Conservation (phyloP, 805 yeast species). For the Tanozyma kutaoensis region DNA sequence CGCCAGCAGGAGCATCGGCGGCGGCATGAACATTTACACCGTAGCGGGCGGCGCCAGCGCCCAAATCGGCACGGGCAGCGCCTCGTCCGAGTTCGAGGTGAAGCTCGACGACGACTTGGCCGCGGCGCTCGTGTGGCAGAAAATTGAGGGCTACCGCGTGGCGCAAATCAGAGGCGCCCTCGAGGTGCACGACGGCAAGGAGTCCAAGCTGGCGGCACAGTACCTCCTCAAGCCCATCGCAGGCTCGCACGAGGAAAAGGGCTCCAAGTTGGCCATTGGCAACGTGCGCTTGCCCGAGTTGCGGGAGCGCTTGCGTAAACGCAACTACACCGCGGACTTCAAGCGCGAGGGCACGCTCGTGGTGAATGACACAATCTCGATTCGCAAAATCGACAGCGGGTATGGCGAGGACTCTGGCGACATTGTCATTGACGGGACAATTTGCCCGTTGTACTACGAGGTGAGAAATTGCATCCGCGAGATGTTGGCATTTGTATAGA, state of each 20-base stretch:
- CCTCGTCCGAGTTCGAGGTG: slow-evolving; percentile 32
- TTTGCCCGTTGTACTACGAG: slow-evolving; percentile 62
- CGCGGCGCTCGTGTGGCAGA: slow-evolving; percentile 67
- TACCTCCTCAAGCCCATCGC: too few relatives aligned
- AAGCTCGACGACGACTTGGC: slow-evolving; percentile 54
- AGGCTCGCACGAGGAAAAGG: not conserved
- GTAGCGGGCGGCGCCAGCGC: too few relatives aligned
- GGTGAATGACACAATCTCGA: slow-evolving; percentile 63
- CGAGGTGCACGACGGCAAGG: too few relatives aligned
- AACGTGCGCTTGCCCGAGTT: slow-evolving; percentile 77
- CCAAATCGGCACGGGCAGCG: not conserved
- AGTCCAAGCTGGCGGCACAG: too few relatives aligned
- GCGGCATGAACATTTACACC: slow-evolving; percentile 17
- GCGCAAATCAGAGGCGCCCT: too few relatives aligned
- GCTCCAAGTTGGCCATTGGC: slow-evolving; percentile 49
- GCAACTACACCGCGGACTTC: slow-evolving; percentile 70
- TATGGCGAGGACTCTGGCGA: slow-evolving; percentile 56
- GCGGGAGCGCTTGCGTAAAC: slow-evolving; percentile 42
- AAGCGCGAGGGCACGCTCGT: slow-evolving; percentile 88
- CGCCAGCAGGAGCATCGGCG: slow-evolving; percentile 6
- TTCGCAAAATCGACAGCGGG: slow-evolving; percentile 39
- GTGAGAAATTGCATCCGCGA: slow-evolving; percentile 60
- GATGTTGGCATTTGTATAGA: slow-evolving; percentile 44
- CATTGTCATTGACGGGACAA: slow-evolving; percentile 73
- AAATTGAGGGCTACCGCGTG: slow-evolving; percentile 16